A percentile compares a stretch with the other conserved stretches of the same genome.
These are phyloP conservation scores for Nidula niveotomentosa DNA, from an alignment of 1,284 basidiomycete species.

Conservation along the genomic window DNA sequence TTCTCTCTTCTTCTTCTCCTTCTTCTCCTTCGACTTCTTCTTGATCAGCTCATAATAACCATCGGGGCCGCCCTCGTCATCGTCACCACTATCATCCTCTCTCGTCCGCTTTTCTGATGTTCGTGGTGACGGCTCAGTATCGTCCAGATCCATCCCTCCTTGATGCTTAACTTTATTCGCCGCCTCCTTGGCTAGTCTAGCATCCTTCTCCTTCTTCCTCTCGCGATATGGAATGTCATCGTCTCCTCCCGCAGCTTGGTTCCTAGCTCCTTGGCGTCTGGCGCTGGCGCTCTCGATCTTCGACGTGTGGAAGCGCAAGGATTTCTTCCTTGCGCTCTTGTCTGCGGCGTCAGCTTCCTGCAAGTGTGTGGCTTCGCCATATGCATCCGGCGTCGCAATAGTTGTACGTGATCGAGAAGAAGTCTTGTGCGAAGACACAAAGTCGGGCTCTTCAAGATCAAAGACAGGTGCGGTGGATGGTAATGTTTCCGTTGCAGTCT, in stretches of 20 bases:
- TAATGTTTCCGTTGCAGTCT: constrained; percentile 9
- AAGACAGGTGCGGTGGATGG: constrained; percentile 40
- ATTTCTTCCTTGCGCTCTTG: constrained; percentile 77
- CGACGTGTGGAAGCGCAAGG: constrained; percentile 86
- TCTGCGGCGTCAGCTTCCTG: constrained; percentile 75
- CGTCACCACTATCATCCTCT: constrained; percentile 45
- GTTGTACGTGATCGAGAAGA: constrained; percentile 20
- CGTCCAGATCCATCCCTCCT: constrained; percentile 70
- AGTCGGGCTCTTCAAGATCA: constrained; percentile 75
- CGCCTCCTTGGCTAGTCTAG: constrained; percentile 48
- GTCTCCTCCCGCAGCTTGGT: constrained; percentile 72
- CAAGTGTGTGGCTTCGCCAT: constrained; percentile 76
- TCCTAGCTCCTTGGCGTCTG: constrained; percentile 68
- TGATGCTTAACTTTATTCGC: constrained; percentile 42
- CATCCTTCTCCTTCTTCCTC: constrained; percentile 59
- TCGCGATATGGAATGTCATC: constrained; percentile 87
- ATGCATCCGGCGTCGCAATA: constrained; percentile 47
- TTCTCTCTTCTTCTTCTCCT: constrained; percentile 76
- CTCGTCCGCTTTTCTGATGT: constrained; percentile 41
- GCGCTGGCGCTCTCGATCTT: constrained; percentile 77
- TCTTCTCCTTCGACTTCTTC: constrained; percentile 68
- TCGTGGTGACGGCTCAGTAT: constrained; percentile 46
- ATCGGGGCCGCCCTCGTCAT: constrained; percentile 43
- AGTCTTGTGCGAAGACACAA: constrained; percentile 38
- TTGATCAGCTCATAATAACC: constrained; percentile 92